Evolutionary conservation across 2,329 filamentous ascomycete species (phyloP), one percentile per base, ranked within the genome.

Genomic region (Karstenula rhodostoma): DNA sequence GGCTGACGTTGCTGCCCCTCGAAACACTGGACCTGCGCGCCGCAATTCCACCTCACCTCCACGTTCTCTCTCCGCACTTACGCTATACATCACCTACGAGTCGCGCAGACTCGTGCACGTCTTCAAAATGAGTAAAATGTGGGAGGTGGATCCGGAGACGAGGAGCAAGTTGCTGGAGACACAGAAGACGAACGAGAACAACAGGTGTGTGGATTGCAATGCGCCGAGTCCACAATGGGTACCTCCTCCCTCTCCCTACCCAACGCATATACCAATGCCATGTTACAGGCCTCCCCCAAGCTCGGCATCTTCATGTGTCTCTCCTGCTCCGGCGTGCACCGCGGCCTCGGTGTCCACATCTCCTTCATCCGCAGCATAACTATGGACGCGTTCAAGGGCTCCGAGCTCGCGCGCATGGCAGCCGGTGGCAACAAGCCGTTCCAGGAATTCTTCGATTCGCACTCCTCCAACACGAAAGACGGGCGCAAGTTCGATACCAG

Each of bases 291-390:
- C 35, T 89, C 93, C 40, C 95, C 95, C 66, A 99, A 99, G 81
- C 96, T 99, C 77, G 94, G 94, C 75, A 92, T 97, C 79, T 99
- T 99, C 83, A 97, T 99, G 85, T 99, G 95, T 81, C 89, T 99
- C 55, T 92, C 90, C 65, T 99, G 95, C 83, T 94, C 94, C 35
- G 95, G 95, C 70, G 92, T 95, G 56, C 95, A 99, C 81, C 91
- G 95, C 65, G 93, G 93, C 3, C 88, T 99, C 32, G 95, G 95
- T 63, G 95, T 99, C 37, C 95, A 99, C 83, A 97, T 99, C 79
- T 97, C 93, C 77, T 99, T 99, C 81, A 94, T 99, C 66, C 91
- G 95, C 61, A 95, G 91, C 73, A 95, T 98, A 74, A 97, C 93
- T 63, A 99, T 99, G 95, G 95, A 99, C 82, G 93, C 93, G 59